Evolutionary conservation across 2,329 filamentous ascomycete species (phyloP).

Genomic region (Lachnellula arida): DNA sequence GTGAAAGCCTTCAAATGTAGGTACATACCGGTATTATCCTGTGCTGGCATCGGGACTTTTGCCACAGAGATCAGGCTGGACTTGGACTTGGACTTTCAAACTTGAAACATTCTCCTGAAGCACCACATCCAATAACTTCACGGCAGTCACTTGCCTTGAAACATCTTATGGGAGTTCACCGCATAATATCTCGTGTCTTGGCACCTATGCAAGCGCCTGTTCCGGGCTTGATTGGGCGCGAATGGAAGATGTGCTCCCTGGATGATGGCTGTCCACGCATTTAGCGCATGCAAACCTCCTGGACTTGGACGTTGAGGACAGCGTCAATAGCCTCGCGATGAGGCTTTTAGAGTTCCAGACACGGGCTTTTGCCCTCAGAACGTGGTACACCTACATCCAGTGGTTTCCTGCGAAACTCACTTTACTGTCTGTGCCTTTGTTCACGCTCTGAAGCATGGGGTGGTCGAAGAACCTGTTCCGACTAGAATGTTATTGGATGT

Average conservation of each 20-base stretch:
- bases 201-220: conserved; percentile 21
- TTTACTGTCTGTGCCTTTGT: background rate
- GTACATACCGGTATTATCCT: background rate
- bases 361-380: conserved; percentile 6
- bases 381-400: conserved; percentile 17
- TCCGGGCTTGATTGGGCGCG: conserved; percentile 15
- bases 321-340: conserved; percentile 9
- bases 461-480: conserved; percentile 16
- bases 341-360: conserved; percentile 21
- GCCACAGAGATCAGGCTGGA: background rate
- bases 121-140: conserved; percentile 23
- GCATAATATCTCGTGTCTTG: conserved; percentile 10
- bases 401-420: conserved; percentile 17
- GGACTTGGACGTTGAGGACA: conserved; percentile 7
- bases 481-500: conserved; percentile 14
- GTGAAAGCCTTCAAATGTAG: no score
- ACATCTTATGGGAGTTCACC: conserved; percentile 14
- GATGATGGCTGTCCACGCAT: conserved; percentile 13
- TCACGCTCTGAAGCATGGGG: conserved; percentile 13
- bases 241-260: conserved; percentile 8
- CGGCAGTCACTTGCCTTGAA: conserved; percentile 14
- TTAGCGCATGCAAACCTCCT: conserved; percentile 7
- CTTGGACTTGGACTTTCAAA: background rate
- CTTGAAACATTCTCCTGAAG: conserved; percentile 22
- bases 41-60: background rate